Percentiles rank a stretch among this genome's conserved stretches.
Conservation (phyloP, 2,329 filamentous ascomycete species). For the Fusarium stilboides region DNA sequence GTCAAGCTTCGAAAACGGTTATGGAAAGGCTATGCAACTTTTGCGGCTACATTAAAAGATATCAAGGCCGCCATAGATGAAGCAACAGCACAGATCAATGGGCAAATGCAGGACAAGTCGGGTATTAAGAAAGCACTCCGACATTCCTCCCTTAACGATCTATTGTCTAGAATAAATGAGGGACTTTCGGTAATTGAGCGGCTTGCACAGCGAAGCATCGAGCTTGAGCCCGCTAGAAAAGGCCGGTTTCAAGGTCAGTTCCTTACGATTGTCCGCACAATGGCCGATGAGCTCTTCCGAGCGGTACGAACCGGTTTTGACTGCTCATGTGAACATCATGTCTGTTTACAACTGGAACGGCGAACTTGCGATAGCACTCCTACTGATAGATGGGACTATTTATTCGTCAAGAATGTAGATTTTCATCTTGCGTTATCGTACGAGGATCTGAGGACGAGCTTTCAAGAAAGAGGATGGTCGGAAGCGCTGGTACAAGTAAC, state of each 20-base stretch:
- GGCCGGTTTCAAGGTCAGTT: background rate
- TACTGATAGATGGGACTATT: background rate
- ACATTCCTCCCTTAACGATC: background rate
- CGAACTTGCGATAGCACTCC: background rate
- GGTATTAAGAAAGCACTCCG: background rate
- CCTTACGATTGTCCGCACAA: background rate
- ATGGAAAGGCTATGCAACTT: background rate
- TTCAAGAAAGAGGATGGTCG: background rate
- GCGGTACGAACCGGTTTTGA: background rate
- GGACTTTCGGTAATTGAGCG: background rate
- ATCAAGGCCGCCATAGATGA: background rate
- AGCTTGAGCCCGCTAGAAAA: background rate
- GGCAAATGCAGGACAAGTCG: background rate
- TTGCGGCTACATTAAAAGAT: accelerated
- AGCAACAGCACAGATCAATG: background rate
- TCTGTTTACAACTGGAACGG: background rate
- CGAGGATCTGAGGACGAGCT: background rate
- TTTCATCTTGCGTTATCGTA: background rate
- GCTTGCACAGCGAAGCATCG: background rate
- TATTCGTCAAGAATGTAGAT: accelerated
- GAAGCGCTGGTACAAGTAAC: background rate
- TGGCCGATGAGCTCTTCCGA: background rate
- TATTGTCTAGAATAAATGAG: background rate
- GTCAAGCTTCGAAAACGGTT: background rate
- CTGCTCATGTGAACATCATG: background rate